Base-by-base conservation (phyloP, 2,329 filamentous ascomycete genomes). In the Penicillium sp. region DNA sequence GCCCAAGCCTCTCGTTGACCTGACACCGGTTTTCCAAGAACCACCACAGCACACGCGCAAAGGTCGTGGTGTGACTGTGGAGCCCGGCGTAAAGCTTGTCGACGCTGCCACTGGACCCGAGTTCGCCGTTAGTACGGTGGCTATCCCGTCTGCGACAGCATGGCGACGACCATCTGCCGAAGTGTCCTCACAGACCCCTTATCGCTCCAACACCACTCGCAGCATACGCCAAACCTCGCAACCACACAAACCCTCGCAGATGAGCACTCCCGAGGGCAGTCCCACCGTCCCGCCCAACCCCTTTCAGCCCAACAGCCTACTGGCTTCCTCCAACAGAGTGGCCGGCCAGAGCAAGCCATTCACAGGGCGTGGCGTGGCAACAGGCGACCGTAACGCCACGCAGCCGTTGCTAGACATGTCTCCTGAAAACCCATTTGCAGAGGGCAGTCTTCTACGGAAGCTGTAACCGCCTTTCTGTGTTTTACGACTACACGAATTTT, bases 1-100 rank as follows among this genome's bases (percentile, higher is more conserved):
- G 61, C 77, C 78, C 2, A 84, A 83, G 55, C 87, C 88, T 1
- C 76, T 91, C 5, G 72, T 91, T 27, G 87, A 89, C 62, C 77
- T 90, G 36, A 85, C 84, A 0, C 83, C 84, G 0, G 76, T 78
- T 44, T 87, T 86, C 63, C 77, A 80, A 44, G 85, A 88, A 55
- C 79, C 85, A 6, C 85, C 85, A 2, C 68, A 70, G 35, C 67
- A 72, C 52, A 54, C 50, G 5, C 63, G 64, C 25, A 71, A 68
- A 46, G 71, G 68, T 4, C 64, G 67, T 43, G 72, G 69, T n/a
- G 63, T 75, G 8, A 58, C 16, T 78, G 86, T 67, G n/a, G 69
- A 70, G 20, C 63, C 64, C 1, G 72, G 71, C 16, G 59, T 64
- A 51, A 72, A 63, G 2, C 62, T 77, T 0, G 69, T 77, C 22